phyloP scores from a whole-genome alignment of 192 early-diverging fungal species.

The Umbelopsis vinacea region DNA sequence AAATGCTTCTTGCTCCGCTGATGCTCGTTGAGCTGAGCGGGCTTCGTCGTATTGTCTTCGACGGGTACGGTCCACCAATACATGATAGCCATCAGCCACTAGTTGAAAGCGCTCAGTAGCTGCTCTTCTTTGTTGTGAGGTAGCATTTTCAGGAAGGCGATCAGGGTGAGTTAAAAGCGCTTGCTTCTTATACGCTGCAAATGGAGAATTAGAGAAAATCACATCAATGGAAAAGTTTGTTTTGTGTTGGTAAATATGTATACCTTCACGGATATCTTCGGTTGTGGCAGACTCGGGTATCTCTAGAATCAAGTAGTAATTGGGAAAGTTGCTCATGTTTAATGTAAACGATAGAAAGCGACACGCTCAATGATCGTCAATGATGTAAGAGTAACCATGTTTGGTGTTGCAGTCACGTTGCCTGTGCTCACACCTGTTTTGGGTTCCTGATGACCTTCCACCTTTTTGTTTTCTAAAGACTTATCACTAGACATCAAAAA shows the following conservation, averaged over 20 bases:
- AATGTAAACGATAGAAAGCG: neutral
- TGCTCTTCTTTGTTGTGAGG: constrained; percentile 25
- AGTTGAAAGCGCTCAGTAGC: constrained; percentile 32
- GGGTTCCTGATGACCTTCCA: no score
- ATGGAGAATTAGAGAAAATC: neutral
- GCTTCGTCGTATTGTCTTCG: constrained; percentile 34
- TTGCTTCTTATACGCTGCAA: constrained; percentile 40
- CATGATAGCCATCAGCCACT: constrained; percentile 39
- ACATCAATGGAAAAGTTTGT: neutral
- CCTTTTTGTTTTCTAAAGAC: no score
- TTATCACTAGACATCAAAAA: no score
- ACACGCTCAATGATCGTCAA: neutral
- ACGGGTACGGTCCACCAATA: constrained; percentile 28
- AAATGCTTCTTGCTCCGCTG: constrained; percentile 13
- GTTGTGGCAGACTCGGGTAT: constrained; percentile 27
- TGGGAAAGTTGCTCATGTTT: constrained; percentile 32
- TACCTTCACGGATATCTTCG: constrained; percentile 38
- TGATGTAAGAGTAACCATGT: neutral
- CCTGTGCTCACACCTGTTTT: no score
- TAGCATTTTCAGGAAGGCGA: constrained; percentile 25
- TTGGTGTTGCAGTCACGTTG: constrained; percentile 6
- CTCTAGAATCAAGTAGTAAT: constrained; percentile 38
- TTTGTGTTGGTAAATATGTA: no score
- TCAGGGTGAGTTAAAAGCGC: constrained; percentile 39
- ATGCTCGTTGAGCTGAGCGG: neutral